Evolutionary conservation across 345 rosid species (phyloP), one percentile per base, ranked within the genome.

Genomic region (Murraya paniculata): DNA sequence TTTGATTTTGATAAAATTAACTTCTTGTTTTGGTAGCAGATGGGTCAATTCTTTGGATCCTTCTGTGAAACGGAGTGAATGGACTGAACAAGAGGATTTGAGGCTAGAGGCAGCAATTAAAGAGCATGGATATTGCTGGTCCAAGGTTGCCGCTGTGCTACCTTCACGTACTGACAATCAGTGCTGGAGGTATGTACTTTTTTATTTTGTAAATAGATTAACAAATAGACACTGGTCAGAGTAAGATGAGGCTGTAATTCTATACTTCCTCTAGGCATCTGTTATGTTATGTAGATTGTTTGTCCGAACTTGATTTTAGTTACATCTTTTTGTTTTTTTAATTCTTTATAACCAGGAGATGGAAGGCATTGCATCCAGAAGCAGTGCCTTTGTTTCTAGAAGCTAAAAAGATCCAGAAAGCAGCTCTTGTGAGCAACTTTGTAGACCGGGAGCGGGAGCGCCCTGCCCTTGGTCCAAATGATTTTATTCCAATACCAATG

Each of bases 1-100:
- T 48, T 80, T 81, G 31, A 65, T 58, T 45, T 61, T 18, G 48
- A 77, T 72, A 38, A 56, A 57, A 25, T 71, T 71, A 74, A 65
- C 64, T 58, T 71, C 62, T 72, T 18, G 75, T 78, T 60, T 35
- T 79, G 57, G 19, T 81, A 53, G 75, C 84, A 92, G 97, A 85
- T 96, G 98, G 99, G 87, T 81, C 71, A 96, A 96, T 80, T 80
- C 82, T 78, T 89, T 90, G 77, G 91, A 94, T 85, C 99, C 99
- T 57, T 82, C 90, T 8, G 77, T 94, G 83, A 92, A 85, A 62
- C 64, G 71, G 68, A 82, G 87, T 74, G 61, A 65, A 74, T 96
- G 98, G 98, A 91, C 93, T 6, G 87, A 86, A 78, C 93, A 88
- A 82, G 99, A 96, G 82, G 97, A 96, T 79, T 84, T 57, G 60